Evolutionary conservation across 1,284 basidiomycete species (phyloP).

Genomic region (Trichosporon faecale): DNA sequence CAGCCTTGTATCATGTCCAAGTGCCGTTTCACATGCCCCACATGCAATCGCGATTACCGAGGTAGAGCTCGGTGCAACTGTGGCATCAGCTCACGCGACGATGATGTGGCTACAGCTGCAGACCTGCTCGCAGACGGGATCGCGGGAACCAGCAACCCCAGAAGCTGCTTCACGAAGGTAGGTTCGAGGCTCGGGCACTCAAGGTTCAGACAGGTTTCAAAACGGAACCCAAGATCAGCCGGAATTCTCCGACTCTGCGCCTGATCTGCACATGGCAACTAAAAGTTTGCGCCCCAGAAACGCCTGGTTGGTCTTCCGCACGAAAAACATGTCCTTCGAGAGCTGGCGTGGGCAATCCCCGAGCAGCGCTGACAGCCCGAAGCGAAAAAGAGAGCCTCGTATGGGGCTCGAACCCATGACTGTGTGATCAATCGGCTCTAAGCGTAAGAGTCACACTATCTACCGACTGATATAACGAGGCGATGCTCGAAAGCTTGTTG

Average conservation of each 20-base stretch:
- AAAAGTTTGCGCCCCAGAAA: not conserved
- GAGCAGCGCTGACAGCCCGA: not conserved
- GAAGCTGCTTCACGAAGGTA: not conserved
- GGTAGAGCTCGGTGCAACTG: not conserved
- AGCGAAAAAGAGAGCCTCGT: slow-evolving; percentile 8
- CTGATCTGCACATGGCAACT: not conserved
- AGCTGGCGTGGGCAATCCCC: no score
- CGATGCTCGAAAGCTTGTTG: not conserved
- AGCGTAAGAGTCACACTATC: slow-evolving; percentile 12
- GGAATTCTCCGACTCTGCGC: not conserved
- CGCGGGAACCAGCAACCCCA: not conserved
- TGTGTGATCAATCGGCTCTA: slow-evolving; percentile 9
- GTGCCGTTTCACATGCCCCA: not conserved
- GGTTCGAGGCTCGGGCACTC: not conserved
- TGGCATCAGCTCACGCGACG: not conserved
- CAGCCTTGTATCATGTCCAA: not conserved
- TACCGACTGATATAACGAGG: slow-evolving; percentile 12
- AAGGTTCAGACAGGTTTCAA: not conserved
- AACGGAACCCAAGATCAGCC: not conserved
- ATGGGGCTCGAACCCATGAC: slow-evolving; percentile 12
- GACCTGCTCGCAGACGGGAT: not conserved
- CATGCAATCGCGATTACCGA: not conserved
- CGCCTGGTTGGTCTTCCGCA: not conserved
- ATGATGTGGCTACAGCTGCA: not conserved
- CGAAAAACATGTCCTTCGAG: not conserved